Base-by-base conservation (phyloP, 2,329 filamentous ascomycete genomes). In the Colletotrichum truncatum region DNA sequence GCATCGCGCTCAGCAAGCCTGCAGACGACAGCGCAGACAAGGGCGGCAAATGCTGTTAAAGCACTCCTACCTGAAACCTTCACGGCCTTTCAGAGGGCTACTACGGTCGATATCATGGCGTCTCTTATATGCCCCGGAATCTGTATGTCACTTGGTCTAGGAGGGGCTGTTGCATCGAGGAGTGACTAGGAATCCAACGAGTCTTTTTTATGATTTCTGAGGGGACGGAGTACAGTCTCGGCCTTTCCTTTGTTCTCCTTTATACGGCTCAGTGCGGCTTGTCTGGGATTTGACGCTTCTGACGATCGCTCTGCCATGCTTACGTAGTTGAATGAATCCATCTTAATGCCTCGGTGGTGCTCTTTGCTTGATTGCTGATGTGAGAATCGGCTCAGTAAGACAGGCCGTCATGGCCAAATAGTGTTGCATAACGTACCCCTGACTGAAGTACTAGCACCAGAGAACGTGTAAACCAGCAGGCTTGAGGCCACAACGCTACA, bases 1-100 rank as follows among this genome's bases (percentile, higher is more conserved):
- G 92, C 78, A 92, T 98, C 75, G 91, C 93, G 70, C 91, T 97
- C 74, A 95, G 89, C 86, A 93, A 95, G 82, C 89, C 93, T 54
- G 89, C 92, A 71, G 93, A 96, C 73, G 87, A 93, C 74, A 82
- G 82, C 56, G 87, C 92, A 73, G 85, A 88, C 74, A 95, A 97
- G 86, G 86, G 89, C 71, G 90, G 91, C 76, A 92, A 92, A 79
- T 96, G 93, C 83, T 96, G 93, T 81, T 95, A 88, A n/a, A 84
- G 78, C 72, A 36, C 18, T n/a, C 12, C 7, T 39, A 36, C 28
- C 28, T 28, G 49, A 39, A 62, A 49, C 34, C 63, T 66, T 52
- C 67, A 51, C 54, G 49, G 65, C 58, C 56, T 48, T 55, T 59
- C 39, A 25, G 56, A 66, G 62, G 67, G 60, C 64, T 51, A 43